phyloP scores from a whole-genome alignment of 2,329 filamentous ascomycete species.

The Fusarium fracticaudum region DNA sequence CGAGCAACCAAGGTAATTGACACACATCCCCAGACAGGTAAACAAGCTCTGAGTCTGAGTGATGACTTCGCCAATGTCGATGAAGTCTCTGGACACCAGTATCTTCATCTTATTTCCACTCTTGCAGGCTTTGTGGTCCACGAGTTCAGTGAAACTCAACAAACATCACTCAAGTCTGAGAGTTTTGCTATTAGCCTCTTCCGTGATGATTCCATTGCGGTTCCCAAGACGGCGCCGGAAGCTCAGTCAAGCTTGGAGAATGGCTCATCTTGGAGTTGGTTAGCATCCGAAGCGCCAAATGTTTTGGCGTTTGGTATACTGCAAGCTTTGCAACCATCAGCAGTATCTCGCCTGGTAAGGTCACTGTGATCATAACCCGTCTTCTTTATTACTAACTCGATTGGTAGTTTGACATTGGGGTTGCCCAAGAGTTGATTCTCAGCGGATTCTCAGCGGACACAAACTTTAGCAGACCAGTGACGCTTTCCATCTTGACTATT shows the following conservation, averaged over 20 bases:
- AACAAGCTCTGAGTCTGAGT: slow-evolving; percentile 44
- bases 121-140: slow-evolving; percentile 51
- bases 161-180: slow-evolving; percentile 46
- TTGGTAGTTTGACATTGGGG: slow-evolving; percentile 50
- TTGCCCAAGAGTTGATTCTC: slow-evolving; percentile 50
- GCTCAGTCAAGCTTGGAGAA: slow-evolving; percentile 15
- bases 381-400: slow-evolving; percentile 14
- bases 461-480: slow-evolving; percentile 40
- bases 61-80: slow-evolving; percentile 45
- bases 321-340: slow-evolving; percentile 48
- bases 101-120: slow-evolving; percentile 49
- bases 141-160: slow-evolving; percentile 51
- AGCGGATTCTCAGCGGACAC: slow-evolving; percentile 36
- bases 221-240: slow-evolving; percentile 22
- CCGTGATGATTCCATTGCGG: slow-evolving; percentile 43
- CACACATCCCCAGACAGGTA: slow-evolving; percentile 25
- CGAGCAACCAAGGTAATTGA: slow-evolving; percentile 48
- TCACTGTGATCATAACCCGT: not conserved
- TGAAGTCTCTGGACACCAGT: slow-evolving; percentile 45
- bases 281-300: slow-evolving; percentile 45
- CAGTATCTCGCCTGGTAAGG: slow-evolving; percentile 50
- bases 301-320: slow-evolving; percentile 53
- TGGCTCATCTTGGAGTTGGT: slow-evolving; percentile 47
- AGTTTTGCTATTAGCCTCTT: slow-evolving; percentile 51
- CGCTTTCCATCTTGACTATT: slow-evolving; percentile 51